Percentiles rank a stretch among this genome's conserved stretches.
Conservation (phyloP, 495 filamentous ascomycete genomes). For the Lophiotrema nucula region DNA sequence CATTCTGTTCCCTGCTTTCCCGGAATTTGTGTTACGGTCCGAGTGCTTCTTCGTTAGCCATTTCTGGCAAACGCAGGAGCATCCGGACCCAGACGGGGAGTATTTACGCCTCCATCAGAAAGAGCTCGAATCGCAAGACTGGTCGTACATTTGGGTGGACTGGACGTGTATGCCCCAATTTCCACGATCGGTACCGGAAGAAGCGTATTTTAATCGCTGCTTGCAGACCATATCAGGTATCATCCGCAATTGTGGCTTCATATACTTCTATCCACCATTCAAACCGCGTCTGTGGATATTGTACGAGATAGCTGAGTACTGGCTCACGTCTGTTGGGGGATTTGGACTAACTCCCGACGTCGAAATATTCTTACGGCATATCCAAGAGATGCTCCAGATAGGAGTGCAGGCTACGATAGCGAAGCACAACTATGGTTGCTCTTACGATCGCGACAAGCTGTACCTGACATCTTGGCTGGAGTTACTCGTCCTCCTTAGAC, state of each 20-base stretch:
- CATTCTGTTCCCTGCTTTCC: constrained; percentile 16
- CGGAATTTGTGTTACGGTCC: constrained; percentile 13
- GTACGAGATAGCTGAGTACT: constrained; percentile 23
- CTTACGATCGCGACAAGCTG: constrained; percentile 13
- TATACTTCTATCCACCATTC: constrained; percentile 25
- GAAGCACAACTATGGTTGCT: constrained; percentile 23
- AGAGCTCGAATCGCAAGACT: constrained; percentile 20
- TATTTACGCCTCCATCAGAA: constrained; percentile 22
- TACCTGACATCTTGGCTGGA: constrained; percentile 24
- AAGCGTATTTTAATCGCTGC: constrained; percentile 17
- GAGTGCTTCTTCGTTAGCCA: constrained; percentile 27
- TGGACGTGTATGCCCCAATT: constrained; percentile 25
- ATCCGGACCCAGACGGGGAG: constrained; percentile 22
- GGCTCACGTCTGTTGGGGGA: constrained; percentile 14
- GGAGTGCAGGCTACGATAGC: constrained; percentile 17
- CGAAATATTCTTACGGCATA: constrained; percentile 19
- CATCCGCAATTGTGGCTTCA: constrained; percentile 25
- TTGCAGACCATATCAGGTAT: constrained; percentile 23
- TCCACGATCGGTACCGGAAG: constrained; percentile 20
- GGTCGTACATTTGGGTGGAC: constrained; percentile 26
- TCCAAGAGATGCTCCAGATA: constrained; percentile 18
- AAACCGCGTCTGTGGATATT: constrained; percentile 26
- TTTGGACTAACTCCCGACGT: constrained; percentile 11
- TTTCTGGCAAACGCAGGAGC: constrained; percentile 19
- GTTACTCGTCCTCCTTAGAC: constrained; percentile 18